Evolutionary conservation across 768 basidiomycete genomes (phyloP).

Genomic region (Podaxis sp.): DNA sequence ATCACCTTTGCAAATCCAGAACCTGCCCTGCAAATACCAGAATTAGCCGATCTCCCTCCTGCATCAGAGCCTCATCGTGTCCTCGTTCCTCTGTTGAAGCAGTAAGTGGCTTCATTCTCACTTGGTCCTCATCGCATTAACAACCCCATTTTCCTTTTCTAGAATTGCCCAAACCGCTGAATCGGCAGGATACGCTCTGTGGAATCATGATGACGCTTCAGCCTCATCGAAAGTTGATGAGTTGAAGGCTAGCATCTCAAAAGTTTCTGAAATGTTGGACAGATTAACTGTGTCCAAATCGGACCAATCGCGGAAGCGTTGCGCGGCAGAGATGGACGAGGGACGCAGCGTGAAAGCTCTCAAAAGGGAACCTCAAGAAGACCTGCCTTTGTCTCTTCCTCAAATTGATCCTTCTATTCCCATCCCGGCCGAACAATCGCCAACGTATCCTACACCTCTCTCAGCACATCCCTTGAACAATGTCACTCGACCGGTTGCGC

Average conservation of each 20-base stretch:
- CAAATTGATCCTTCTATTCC: constrained; percentile 20
- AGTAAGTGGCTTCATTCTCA: constrained; percentile 37
- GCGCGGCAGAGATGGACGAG: constrained; percentile 42
- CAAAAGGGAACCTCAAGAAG: constrained; percentile 50
- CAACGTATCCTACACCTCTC: constrained; percentile 20
- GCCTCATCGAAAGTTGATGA: constrained; percentile 54
- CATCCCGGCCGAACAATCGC: constrained; percentile 17
- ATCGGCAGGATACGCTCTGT: constrained; percentile 53
- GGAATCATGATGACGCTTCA: constrained; percentile 44
- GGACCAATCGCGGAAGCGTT: constrained; percentile 45
- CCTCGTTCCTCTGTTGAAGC: constrained; percentile 47
- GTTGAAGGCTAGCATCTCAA: constrained; percentile 51
- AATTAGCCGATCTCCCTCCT: not conserved
- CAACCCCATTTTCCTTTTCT: constrained; percentile 17
- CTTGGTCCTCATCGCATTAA: not conserved
- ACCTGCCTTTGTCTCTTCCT: constrained; percentile 31
- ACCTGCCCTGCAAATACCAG: not conserved
- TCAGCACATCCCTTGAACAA: constrained; percentile 17
- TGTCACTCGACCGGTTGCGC: constrained; percentile 9
- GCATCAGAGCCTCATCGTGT: constrained; percentile 26
- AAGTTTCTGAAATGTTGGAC: constrained; percentile 56
- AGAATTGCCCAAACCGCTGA: constrained; percentile 65
- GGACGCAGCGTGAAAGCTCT: constrained; percentile 44
- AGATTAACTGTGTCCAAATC: constrained; percentile 16
- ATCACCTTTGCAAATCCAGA: constrained; percentile 19